phyloP scores from a whole-genome alignment of 345 rosid species.

The Xanthoceras sorbifolium region DNA sequence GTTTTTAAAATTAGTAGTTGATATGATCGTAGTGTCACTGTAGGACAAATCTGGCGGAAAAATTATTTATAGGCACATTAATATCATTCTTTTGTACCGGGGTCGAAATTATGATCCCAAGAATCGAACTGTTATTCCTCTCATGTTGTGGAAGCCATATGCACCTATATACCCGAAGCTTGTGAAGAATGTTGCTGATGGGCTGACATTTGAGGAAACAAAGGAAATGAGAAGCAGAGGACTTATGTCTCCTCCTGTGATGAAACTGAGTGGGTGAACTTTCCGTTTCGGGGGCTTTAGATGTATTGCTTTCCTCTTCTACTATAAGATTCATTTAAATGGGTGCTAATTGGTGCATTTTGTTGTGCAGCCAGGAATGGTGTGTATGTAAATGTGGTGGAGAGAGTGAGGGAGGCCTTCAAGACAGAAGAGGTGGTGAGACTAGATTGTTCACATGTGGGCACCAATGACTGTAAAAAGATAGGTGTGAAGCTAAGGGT shows the following conservation, averaged over 20 bases:
- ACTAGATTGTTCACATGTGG: conserved; percentile 78
- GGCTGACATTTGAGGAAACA: conserved; percentile 82
- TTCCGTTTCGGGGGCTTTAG: neutral
- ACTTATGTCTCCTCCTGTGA: conserved; percentile 52
- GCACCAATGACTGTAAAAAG: conserved; percentile 81
- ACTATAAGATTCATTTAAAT: neutral
- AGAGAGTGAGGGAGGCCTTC: conserved; percentile 66
- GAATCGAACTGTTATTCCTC: conserved; percentile 66
- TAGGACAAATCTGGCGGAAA: conserved; percentile 87
- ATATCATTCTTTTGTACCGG: conserved; percentile 68
- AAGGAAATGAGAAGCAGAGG: conserved; percentile 81
- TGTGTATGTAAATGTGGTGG: conserved; percentile 82
- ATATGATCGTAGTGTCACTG: conserved; percentile 33
- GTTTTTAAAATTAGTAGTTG: conserved; percentile 24
- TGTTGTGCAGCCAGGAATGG: conserved; percentile 78
- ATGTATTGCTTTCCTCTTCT: neutral
- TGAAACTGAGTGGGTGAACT: conserved; percentile 70
- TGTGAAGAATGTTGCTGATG: conserved; percentile 70
- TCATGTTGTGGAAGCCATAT: conserved; percentile 94
- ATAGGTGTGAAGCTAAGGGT: conserved; percentile 84
- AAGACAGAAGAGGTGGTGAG: conserved; percentile 68
- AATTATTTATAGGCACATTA: conserved; percentile 62
- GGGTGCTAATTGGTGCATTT: conserved; percentile 1
- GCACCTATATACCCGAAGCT: conserved; percentile 83
- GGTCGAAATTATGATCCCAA: conserved; percentile 79